Conservation (phyloP, 495 filamentous ascomycete genomes). For the Staphylotrichum tortipilum region DNA sequence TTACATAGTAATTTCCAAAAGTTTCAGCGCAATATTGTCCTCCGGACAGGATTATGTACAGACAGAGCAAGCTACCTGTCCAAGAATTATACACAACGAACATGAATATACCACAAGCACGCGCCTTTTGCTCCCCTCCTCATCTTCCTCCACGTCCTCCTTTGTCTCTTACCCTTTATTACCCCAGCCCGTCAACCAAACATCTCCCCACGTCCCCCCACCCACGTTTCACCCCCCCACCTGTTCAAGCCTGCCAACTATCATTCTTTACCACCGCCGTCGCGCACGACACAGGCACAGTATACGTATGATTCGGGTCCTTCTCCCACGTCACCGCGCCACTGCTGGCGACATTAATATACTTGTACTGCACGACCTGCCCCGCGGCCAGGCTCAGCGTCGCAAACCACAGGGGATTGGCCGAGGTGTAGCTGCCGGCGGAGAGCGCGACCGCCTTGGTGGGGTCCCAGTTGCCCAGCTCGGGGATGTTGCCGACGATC, state of each 20-base stretch:
- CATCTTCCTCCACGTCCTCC: no score
- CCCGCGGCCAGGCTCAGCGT: conserved; percentile 45
- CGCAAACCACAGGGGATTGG: conserved; percentile 49
- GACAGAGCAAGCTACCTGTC: no score
- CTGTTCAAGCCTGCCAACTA: not conserved
- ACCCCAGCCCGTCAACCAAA: no score
- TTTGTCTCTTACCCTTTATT: no score
- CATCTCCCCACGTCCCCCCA: no score
- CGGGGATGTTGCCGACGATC: conserved; percentile 45
- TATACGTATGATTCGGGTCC: conserved; percentile 53
- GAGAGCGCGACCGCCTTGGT: conserved; percentile 42
- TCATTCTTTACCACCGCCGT: not conserved
- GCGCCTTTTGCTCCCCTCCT: no score
- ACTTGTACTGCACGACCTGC: conserved; percentile 56
- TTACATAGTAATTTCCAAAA: no score
- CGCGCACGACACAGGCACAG: conserved; percentile 46
- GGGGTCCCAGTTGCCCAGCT: conserved; percentile 51
- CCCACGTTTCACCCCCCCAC: no score
- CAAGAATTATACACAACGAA: no score
- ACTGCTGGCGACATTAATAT: conserved; percentile 48
- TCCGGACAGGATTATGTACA: no score
- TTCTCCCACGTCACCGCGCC: conserved; percentile 54
- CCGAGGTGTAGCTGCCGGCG: conserved; percentile 44
- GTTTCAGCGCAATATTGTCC: no score
- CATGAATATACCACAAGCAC: no score